Percentiles rank a stretch among this genome's conserved stretches.
phyloP scores from a whole-genome alignment of 1,284 basidiomycete species.

The Amylostereum areolatum region DNA sequence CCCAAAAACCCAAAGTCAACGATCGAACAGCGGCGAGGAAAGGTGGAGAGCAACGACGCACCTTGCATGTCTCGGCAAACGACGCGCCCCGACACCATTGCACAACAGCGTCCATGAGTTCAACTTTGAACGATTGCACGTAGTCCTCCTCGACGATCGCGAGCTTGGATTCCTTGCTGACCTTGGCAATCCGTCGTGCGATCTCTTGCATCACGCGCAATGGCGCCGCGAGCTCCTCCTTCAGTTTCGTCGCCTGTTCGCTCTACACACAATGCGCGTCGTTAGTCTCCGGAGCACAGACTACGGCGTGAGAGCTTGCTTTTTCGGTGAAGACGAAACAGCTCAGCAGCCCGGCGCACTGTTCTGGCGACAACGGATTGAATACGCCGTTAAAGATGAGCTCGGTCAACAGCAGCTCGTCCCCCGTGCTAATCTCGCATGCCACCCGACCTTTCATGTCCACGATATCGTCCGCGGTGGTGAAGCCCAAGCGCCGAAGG shows the following conservation, averaged over 20 bases:
- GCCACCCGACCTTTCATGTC: slow-evolving; percentile 98
- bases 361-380: slow-evolving; percentile 85
- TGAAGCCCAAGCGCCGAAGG: slow-evolving; percentile 88
- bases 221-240: slow-evolving; percentile 90
- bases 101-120: slow-evolving; percentile 95
- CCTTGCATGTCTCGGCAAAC: slow-evolving; percentile 95
- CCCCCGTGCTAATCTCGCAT: slow-evolving; percentile 97
- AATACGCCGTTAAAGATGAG: slow-evolving; percentile 97
- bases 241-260: slow-evolving; percentile 80
- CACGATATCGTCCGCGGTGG: slow-evolving; percentile 85
- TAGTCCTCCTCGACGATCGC: slow-evolving; percentile 91
- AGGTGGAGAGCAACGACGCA: slow-evolving; percentile 25
- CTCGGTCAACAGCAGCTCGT: slow-evolving; percentile 94
- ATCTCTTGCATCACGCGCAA: slow-evolving; percentile 94
- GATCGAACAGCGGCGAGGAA: not conserved
- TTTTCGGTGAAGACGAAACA: slow-evolving; percentile 99
- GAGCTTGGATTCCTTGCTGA: slow-evolving; percentile 91
- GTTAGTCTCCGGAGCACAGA: slow-evolving; percentile 5
- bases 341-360: slow-evolving; percentile 87
- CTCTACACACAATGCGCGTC: slow-evolving; percentile 49
- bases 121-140: slow-evolving; percentile 94
- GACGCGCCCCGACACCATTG: slow-evolving; percentile 98
- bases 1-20: not conserved
- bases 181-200: slow-evolving; percentile 91
- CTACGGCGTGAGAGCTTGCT: slow-evolving; percentile 37